Evolutionary conservation across 176 grass and related monocot genomes (phyloP), one percentile per base, ranked within the genome.

Genomic region (Lolium perenne): DNA sequence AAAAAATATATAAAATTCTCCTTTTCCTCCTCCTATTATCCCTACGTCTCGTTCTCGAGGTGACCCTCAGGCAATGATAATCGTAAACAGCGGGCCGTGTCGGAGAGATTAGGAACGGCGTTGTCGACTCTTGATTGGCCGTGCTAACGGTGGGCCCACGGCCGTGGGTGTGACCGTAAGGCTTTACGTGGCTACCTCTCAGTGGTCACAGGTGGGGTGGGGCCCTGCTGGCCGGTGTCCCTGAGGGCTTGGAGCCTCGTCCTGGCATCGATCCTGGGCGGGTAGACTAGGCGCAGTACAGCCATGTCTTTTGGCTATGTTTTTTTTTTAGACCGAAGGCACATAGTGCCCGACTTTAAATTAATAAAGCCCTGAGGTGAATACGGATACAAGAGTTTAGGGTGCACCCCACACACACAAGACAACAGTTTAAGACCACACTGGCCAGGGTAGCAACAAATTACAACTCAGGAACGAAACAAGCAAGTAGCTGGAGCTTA

Each of bases 71-170:
- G 47, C 57, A 32, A 73, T 85, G 54, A 35, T 80, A 85, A n/a
- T 67, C 45, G 22, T 59, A 43, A 87, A 57, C 84, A 79, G 70
- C 73, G 59, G 83, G 74, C 56, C 21, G 38, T 86, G 79, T 83
- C 79, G 79, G 72, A 12, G 71, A 78, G 78, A 78, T 82, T 77
- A 49, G 45, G 50, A 48, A 47, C 55, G 18, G 13, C 35, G 32
- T 68, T 90, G 89, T 91, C 89, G 85, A 80, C 3, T 10, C 10
- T 18, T 17, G 75, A 61, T 84, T 87, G 89, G 85, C 46, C 59
- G 59, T 81, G 23, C 77, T 38, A 9, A 5, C 22, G 22, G 17
- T 12, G 56, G 75, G 64, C 5, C 83, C 78, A 51, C 21, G 10
- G 3, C 16, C 15, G n/a, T 65, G 87, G 62, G 38, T 38, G 49